Evolutionary conservation across 305 asterid genomes (phyloP), one percentile per base, ranked within the genome.

Genomic region (Plantago coronopus): DNA sequence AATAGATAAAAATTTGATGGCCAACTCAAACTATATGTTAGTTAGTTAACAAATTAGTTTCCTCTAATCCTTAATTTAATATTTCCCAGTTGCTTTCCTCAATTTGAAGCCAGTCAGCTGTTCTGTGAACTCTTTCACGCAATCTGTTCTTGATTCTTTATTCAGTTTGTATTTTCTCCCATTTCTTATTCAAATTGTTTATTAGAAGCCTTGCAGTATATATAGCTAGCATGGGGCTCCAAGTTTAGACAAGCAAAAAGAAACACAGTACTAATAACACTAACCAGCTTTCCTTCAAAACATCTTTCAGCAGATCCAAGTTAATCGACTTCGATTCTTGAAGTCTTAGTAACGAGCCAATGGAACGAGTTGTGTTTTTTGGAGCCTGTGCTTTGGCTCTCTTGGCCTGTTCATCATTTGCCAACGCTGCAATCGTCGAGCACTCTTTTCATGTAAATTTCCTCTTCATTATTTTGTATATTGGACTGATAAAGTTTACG

Each of bases 381-480:
- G n/a, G 69, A 8, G 67, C 70, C 29, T 72, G 66, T 27, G 63
- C 67, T 57, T 58, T 76, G 59, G 61, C 61, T 61, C 68, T 78
- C 4, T 17, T 75, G 19, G 65, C 67, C 45, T 63, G 25, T 65
- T 59, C 76, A 1, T 48, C 73, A 1, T 66, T 51, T 38, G 75
- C 79, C 22, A 75, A 82, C 1, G 86, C 87, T 48, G 85, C 79
- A 0, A 64, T 70, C 15, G 87, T 84, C 0, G 81, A 84, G 64
- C 89, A 84, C 48, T 46, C 94, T 3, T 80, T 84, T 59, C 68
- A 76, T 22, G 89, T 84, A 81, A 76, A 48, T 3, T 7, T 29
- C 18, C 25, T n/a, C n/a, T n/a, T n/a, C n/a, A n/a, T n/a, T 16
- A 15, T 1, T 14, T 59, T 6, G 10, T 17, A 20, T 12, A 27